phyloP scores from a whole-genome alignment of 2,329 filamentous ascomycete genomes.

The Penicillium sp. region DNA sequence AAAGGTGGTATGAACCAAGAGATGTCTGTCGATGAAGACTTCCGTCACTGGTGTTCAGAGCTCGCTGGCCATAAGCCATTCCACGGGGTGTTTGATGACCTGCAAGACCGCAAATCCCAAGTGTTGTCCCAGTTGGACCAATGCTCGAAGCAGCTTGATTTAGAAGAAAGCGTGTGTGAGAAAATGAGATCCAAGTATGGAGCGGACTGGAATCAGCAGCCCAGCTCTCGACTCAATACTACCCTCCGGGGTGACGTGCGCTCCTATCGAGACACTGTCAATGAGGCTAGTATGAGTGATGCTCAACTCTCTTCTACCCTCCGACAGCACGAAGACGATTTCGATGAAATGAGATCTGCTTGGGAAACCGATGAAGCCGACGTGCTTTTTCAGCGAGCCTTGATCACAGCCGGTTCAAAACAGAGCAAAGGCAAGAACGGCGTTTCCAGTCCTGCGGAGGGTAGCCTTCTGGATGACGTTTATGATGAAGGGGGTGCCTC shows the following conservation, averaged over 20 bases:
- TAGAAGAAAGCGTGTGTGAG: slow-evolving; percentile 97
- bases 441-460: slow-evolving; percentile 65
- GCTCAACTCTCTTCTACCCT: slow-evolving; percentile 79
- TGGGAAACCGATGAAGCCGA: slow-evolving; percentile 85
- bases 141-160: slow-evolving; percentile 85
- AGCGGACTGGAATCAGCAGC: slow-evolving; percentile 94
- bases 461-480: slow-evolving; percentile 86
- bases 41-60: slow-evolving; percentile 90
- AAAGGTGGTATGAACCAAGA: slow-evolving; percentile 94
- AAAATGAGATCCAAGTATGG: slow-evolving; percentile 99
- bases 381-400: slow-evolving; percentile 81
- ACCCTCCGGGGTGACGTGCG: slow-evolving; percentile 84
- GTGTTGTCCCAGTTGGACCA: slow-evolving; percentile 73
- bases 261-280: slow-evolving; percentile 83
- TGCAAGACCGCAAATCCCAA: slow-evolving; percentile 75
- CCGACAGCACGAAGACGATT: slow-evolving; percentile 81
- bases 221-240: slow-evolving; percentile 83
- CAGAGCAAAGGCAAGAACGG: slow-evolving; percentile 61
- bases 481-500: slow-evolving; percentile 78
- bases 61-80: slow-evolving; percentile 84
- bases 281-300: slow-evolving; percentile 86
- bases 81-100: slow-evolving; percentile 71
- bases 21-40: slow-evolving; percentile 83
- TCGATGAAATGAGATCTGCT: slow-evolving; percentile 92
- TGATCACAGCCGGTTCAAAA: slow-evolving; percentile 71